A percentile compares a stretch with the other conserved stretches of the same genome.
Conservation (phyloP, 495 filamentous ascomycete genomes). For the Penicillium steckii region DNA sequence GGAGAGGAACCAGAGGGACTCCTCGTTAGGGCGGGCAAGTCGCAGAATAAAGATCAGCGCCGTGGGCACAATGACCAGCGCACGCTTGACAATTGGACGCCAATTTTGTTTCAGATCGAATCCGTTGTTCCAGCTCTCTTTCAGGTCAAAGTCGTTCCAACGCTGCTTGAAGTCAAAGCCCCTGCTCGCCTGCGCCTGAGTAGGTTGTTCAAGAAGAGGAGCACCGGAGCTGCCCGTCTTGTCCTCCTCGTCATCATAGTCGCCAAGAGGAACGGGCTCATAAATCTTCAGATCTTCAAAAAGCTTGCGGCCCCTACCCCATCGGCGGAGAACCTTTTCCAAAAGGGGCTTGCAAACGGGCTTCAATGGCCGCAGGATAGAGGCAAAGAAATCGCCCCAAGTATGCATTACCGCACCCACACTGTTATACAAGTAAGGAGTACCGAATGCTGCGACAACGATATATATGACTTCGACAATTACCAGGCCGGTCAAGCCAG, state of each 20-base stretch:
- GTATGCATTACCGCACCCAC: constrained; percentile 24
- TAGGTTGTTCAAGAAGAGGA: constrained; percentile 12
- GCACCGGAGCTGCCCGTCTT: constrained; percentile 15
- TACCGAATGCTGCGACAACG: constrained; percentile 20
- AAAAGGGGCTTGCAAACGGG: constrained; percentile 4
- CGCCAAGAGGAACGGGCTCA: constrained; percentile 15
- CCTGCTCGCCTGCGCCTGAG: not conserved
- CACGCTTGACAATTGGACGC: constrained; percentile 6
- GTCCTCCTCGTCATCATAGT: constrained; percentile 27
- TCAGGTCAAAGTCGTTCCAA: not conserved
- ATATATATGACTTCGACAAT: constrained; percentile 31
- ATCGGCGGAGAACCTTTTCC: constrained; percentile 3
- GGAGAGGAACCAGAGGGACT: constrained; percentile 24
- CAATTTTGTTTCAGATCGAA: not conserved
- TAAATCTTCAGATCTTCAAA: constrained; percentile 26
- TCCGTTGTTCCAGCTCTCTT: not conserved
- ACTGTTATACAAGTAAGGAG: constrained; percentile 20
- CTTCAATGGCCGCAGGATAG: constrained; percentile 12
- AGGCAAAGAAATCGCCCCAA: constrained; percentile 18
- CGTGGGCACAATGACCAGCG: constrained; percentile 15
- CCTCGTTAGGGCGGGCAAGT: constrained; percentile 15
- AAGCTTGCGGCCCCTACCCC: constrained; percentile 11
- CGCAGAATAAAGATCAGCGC: constrained; percentile 16
- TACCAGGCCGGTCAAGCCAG: constrained; percentile 38
- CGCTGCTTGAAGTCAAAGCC: not conserved